Percentiles rank a stretch among this genome's conserved stretches.
phyloP scores from a whole-genome alignment of 2,329 filamentous ascomycete genomes.

The Aureobasidium mangrovei region DNA sequence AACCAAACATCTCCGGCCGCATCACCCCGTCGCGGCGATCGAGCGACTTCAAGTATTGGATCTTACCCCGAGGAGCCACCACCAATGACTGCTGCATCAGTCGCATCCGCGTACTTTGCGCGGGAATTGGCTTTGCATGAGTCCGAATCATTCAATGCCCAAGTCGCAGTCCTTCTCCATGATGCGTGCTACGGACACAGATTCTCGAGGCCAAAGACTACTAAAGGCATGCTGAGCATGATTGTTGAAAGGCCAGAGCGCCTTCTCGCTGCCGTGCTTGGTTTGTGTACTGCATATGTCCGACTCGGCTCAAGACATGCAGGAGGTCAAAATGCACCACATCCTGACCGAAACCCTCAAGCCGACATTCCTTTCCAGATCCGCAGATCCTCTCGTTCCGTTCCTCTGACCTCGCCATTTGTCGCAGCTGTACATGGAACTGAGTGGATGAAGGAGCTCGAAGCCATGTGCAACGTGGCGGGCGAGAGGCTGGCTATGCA shows the following conservation, averaged over 20 bases:
- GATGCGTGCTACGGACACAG: conserved; percentile 94
- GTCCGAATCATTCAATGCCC: conserved; percentile 26
- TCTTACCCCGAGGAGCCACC: conserved; percentile 33
- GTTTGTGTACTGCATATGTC: conserved; percentile 80
- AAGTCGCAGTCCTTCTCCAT: conserved; percentile 78
- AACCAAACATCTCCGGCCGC: conserved; percentile 1
- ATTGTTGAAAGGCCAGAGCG: conserved; percentile 93
- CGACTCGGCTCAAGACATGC: conserved; percentile 74
- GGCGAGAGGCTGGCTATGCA: conserved; percentile 67
- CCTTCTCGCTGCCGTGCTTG: conserved; percentile 73
- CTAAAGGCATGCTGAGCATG: conserved; percentile 58
- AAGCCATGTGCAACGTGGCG: conserved; percentile 72
- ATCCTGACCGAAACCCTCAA: conserved; percentile 52
- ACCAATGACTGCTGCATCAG: conserved; percentile 43
- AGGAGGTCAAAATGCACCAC: conserved; percentile 59
- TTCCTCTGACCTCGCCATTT: conserved; percentile 63
- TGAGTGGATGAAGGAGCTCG: conserved; percentile 90
- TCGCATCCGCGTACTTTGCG: conserved; percentile 42
- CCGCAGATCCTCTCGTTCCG: conserved; percentile 62
- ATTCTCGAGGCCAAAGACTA: conserved; percentile 73
- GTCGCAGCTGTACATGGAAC: conserved; percentile 87
- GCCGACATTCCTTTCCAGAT: conserved; percentile 68
- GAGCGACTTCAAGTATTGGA: conserved; percentile 28
- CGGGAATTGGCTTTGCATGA: conserved; percentile 15
- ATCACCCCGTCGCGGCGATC: neutral